Evolutionary conservation across 148 eudicot species (phyloP), one percentile per base, ranked within the genome.

Genomic region (Rhododendron kiyosumense): DNA sequence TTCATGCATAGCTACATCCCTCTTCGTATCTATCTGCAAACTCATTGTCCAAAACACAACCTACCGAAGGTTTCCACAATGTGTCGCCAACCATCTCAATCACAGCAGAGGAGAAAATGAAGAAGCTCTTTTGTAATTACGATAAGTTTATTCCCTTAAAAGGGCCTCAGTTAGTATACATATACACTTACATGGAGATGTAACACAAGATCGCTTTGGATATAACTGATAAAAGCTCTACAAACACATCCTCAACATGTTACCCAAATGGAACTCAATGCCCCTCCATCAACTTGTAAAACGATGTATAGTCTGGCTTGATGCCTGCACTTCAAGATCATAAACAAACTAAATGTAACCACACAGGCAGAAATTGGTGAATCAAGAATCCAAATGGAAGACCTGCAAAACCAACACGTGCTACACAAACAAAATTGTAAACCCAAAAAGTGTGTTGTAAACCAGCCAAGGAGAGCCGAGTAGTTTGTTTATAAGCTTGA

Each of bases 131-230:
- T 81, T 61, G 52, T 30, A 14, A 78, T 34, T 13, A 61, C n/a
- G 69, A 54, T n/a, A 51, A 61, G 59, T 84, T 79, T 51, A 84
- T 83, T 75, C n/a, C 36, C 76, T 59, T 28, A 57, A 18, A 86
- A 69, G 32, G 52, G 79, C 52, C 71, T 46, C 13, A 77, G 46
- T 61, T 67, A 26, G 67, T 79, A 84, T 76, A 76, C 71, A 84
- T 36, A 69, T 69, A 87, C 84, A 87, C 74, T 79, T 84, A 59
- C 71, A 87, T 67, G 75, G 28, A 49, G 49, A 87, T 51, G 69
- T 74, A 48, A 38, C 79, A 84, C 84, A 69, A 49, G 71, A 78
- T 87, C 79, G 43, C 51, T 11, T 78, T 79, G 32, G 78, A 30
- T 67, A 17, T 78, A 43, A 87, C 76, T 65, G 43, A 49, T 13